Evolutionary conservation across 495 filamentous ascomycete species (phyloP), one percentile per base, ranked within the genome.

Genomic region (Xylaria acuta): DNA sequence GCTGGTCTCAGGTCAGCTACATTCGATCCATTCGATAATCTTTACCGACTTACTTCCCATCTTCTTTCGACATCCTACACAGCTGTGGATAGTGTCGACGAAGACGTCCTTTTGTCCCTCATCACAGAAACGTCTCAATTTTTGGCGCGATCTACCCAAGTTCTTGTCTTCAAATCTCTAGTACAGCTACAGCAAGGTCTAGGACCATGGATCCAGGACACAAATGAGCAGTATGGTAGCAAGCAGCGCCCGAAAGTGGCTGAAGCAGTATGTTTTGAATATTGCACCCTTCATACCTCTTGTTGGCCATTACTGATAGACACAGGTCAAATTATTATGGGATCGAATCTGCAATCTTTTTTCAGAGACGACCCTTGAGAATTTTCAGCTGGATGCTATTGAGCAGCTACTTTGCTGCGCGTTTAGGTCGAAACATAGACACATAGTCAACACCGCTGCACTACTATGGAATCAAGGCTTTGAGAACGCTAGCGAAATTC

Each of bases 161-260:
- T 80, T 27, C 73, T 84, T 16, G 78, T 80, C 18, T 56, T 80
- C 38, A 81, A 76, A 60, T 73, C 81, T 27, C 75, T 92, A n/a
- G 76, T 82, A 11, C 84, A 83, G 49, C 75, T 90, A n/a, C 91
- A 93, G 76, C 79, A 83, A 45, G 90, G 90, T 1, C 74, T 93
- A 41, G 75, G 83, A 5, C 71, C 82, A 7, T 94, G 91, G 91
- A 78, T 94, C 41, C 81, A 83, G 65, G 92, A 94, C 73, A 56
- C 74, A 1, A 82, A 81, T 18, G 75, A 80, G 45, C 72, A 74
- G 62, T 78, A 85, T 40, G 71, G 79, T 66, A 81, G 73, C 43
- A 73, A 63, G 41, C 75, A 80, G 38, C 73, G 78, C 22, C 78
- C 72, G 36, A 58, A 75, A 2, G 65, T 79, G 9, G 72, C 80